These are phyloP conservation scores for Clavispora phyllophila DNA, from an alignment of 805 yeast species.

Conservation along the genomic window DNA sequence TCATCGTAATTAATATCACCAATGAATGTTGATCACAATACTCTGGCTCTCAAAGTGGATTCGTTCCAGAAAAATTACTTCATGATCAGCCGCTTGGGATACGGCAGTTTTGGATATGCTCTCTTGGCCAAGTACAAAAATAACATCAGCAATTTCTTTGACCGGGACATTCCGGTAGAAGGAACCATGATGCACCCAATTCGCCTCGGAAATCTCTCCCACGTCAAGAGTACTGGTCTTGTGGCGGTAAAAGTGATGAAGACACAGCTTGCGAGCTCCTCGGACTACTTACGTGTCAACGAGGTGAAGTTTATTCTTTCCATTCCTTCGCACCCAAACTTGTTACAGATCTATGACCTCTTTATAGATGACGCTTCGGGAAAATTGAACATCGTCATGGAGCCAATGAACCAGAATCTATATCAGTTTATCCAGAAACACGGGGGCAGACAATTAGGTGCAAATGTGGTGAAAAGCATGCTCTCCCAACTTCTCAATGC, in stretches of 20 bases:
- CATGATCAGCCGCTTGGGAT: slow-evolving; percentile 53
- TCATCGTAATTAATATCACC: slow-evolving; percentile 1
- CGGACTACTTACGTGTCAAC: slow-evolving; percentile 41
- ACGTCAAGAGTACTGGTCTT: slow-evolving; percentile 25
- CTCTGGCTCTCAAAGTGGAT: slow-evolving; percentile 5
- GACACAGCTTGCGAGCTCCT: slow-evolving; percentile 21
- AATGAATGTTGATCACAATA: slow-evolving; percentile 5
- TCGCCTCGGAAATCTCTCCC: slow-evolving; percentile 15
- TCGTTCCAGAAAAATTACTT: slow-evolving; percentile 33
- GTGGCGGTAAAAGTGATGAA: slow-evolving; percentile 81
- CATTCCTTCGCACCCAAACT: slow-evolving; percentile 64
- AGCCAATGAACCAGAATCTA: slow-evolving; percentile 76
- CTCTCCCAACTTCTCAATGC: slow-evolving; percentile 71
- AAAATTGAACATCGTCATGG: slow-evolving; percentile 81
- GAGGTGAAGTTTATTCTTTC: slow-evolving; percentile 64
- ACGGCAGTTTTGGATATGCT: slow-evolving; percentile 75
- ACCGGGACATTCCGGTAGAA: slow-evolving; percentile 12
- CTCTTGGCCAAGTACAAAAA: slow-evolving; percentile 50
- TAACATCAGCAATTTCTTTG: slow-evolving; percentile 16
- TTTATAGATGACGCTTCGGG: slow-evolving; percentile 61
- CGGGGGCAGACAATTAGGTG: slow-evolving; percentile 48
- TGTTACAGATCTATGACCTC: slow-evolving; percentile 73
- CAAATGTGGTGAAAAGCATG: slow-evolving; percentile 58
- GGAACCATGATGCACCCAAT: slow-evolving; percentile 50
- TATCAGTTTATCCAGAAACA: slow-evolving; percentile 71